Evolutionary conservation across 2,329 filamentous ascomycete species (phyloP), one percentile per base, ranked within the genome.

Genomic region (Diaporthe eres): DNA sequence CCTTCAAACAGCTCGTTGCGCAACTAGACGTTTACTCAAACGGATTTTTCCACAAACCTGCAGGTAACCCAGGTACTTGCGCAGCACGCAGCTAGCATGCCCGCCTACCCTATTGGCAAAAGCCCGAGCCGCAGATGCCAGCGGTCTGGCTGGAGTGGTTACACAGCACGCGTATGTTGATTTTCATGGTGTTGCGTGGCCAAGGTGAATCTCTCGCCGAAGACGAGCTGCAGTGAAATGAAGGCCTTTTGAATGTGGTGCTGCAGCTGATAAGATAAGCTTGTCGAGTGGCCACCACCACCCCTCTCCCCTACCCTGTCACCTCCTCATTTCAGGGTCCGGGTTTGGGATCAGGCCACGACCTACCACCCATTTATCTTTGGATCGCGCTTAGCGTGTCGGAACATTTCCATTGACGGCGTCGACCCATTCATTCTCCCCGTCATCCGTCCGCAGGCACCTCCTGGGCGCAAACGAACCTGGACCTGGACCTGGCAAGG

Each of bases 361-460:
- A 25, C 61, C 61, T 49, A 19, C 61, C 61, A 65, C 60, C 25
- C 9, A 47, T 22, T 65, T 65, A 47, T 65, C 4, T 13, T 37
- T 28, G 39, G 61, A 55, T 67, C 61, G 28, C 44, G 63, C 63
- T 67, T 68, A 31, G 44, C 63, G 47, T 53, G 47, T 68, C 63
- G 47, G 63, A 53, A 53, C 63, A 37, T 68, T 68, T 39, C 63
- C 63, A 37, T n/a, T 67, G 28, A 67, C 31, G 47, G 63, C 63
- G 12, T 25, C 44, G 31, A 51, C 31, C 63, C 60, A 28, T 22
- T 39, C 42, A 39, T 25, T 68, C n/a, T 28, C n/a, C 31, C 39
- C 28, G 60, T 31, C 39, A 12, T 31, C 49, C 49, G 25, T 31
- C 53, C 12, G 25, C 25, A 53, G 25, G 22, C 49, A 53, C n/a